phyloP scores from a whole-genome alignment of 352 stramenopile genomes.

The Pilasporangium apinafurcum region DNA sequence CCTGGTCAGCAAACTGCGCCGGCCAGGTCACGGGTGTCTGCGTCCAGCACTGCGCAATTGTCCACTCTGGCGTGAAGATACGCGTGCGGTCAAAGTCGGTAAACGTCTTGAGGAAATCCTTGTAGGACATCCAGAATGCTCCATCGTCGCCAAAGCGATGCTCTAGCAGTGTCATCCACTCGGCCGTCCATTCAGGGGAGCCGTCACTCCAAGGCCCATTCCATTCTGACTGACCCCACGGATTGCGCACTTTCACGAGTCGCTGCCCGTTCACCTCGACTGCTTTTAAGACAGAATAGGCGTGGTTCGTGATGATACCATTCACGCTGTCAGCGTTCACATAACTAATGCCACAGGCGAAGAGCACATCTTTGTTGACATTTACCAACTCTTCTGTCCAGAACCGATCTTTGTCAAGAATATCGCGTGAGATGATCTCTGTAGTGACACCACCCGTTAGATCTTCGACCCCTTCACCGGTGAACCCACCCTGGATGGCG shows the following conservation, averaged over 20 bases:
- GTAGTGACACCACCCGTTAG: conserved; percentile 33
- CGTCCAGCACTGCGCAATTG: conserved; percentile 26
- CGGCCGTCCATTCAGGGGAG: conserved; percentile 36
- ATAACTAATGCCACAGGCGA: conserved; percentile 18
- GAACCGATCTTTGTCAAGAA: conserved; percentile 28
- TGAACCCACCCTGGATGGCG: conserved; percentile 49
- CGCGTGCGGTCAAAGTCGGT: conserved; percentile 27
- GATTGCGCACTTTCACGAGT: conserved; percentile 36
- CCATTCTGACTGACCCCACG: conserved; percentile 56
- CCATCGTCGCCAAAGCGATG: conserved; percentile 47
- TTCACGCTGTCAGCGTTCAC: conserved; percentile 7
- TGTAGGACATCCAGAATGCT: conserved; percentile 58
- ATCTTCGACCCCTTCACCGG: conserved; percentile 35
- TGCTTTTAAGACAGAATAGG: conserved; percentile 44
- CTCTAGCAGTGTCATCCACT: conserved; percentile 29
- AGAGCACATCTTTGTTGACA: conserved; percentile 32
- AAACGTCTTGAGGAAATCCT: conserved; percentile 30
- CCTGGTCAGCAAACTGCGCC: conserved; percentile 12
- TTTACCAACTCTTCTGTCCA: conserved; percentile 27
- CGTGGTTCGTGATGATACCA: conserved; percentile 42
- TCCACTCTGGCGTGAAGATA: conserved; percentile 30
- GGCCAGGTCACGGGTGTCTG: conserved; percentile 21
- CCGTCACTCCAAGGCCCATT: conserved; percentile 37
- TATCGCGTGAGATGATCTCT: conserved; percentile 22
- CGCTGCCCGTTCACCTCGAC: conserved; percentile 28